These are phyloP conservation scores for Aspergillus bertholletiae DNA, from an alignment of 495 filamentous ascomycete genomes.

Conservation along the genomic window DNA sequence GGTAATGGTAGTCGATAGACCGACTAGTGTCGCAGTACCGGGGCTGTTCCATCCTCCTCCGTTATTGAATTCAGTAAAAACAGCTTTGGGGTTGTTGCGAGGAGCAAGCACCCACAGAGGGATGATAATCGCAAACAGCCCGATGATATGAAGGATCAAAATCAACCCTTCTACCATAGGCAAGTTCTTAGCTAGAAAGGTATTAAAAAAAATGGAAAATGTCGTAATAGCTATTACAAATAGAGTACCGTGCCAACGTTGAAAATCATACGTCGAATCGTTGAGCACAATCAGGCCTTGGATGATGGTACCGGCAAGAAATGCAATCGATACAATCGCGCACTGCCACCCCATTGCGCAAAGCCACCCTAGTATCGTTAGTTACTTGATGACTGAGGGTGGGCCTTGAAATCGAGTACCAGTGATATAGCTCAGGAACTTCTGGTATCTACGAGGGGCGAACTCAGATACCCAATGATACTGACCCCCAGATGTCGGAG, in stretches of 20 bases:
- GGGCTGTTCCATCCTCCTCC: conserved; percentile 52
- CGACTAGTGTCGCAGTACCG: conserved; percentile 53
- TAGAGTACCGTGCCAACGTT: conserved; percentile 60
- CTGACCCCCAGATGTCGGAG: conserved; percentile 48
- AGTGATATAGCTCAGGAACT: conserved; percentile 57
- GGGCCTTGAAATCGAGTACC: conserved; percentile 22
- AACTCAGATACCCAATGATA: conserved; percentile 62
- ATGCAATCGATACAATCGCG: conserved; percentile 48
- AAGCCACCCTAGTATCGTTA: conserved; percentile 48
- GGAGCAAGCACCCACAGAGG: conserved; percentile 53
- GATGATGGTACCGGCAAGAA: conserved; percentile 54
- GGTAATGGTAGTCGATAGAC: conserved; percentile 48
- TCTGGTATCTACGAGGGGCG: conserved; percentile 49
- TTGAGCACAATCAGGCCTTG: conserved; percentile 57
- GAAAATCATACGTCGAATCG: conserved; percentile 38
- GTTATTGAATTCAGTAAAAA: conserved; percentile 53
- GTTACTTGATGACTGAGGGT: background rate
- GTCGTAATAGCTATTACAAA: conserved; percentile 49
- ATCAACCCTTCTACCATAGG: conserved; percentile 56
- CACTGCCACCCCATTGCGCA: conserved; percentile 59
- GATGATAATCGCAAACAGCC: conserved; percentile 60
- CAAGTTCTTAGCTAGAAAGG: conserved; percentile 46
- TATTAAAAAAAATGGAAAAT: conserved; percentile 55
- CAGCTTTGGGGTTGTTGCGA: conserved; percentile 37
- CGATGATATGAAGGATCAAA: conserved; percentile 57